Percentiles rank a stretch among this genome's conserved stretches.
Evolutionary conservation across 495 filamentous ascomycete species (phyloP).

Genomic region (Annulohypoxylon bovei): DNA sequence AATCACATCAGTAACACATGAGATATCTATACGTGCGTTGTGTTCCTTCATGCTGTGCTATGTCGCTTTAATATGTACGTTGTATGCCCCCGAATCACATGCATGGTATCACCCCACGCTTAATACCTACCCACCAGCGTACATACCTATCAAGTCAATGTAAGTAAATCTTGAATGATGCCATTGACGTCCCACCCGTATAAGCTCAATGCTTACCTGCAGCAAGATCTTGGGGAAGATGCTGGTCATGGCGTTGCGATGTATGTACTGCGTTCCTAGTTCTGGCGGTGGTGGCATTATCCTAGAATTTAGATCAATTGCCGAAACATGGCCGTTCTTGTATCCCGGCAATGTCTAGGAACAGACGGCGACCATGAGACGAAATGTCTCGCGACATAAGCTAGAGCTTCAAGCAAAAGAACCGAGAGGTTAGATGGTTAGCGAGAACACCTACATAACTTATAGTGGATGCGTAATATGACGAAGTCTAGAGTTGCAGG

Average conservation of each 20-base stretch:
- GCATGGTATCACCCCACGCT: conserved; percentile 4
- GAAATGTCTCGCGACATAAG: conserved; percentile 37
- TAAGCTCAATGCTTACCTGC: conserved; percentile 5
- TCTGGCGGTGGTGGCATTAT: neutral
- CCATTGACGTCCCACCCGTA: conserved; percentile 6
- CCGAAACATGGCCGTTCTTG: conserved; percentile 28
- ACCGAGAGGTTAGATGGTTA: conserved; percentile 3
- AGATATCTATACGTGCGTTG: neutral
- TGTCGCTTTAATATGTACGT: neutral
- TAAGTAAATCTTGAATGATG: neutral
- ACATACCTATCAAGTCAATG: neutral
- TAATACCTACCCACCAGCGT: neutral
- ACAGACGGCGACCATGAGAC: conserved; percentile 36
- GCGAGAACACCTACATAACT: conserved; percentile 17
- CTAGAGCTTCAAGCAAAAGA: neutral
- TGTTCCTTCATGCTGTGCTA: conserved; percentile 2
- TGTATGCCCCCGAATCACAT: conserved; percentile 6
- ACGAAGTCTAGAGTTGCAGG: conserved; percentile 9
- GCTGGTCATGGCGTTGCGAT: neutral
- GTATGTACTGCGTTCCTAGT: conserved; percentile 1
- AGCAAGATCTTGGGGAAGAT: neutral
- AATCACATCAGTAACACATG: neutral
- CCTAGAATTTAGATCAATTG: conserved; percentile 13
- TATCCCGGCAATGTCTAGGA: conserved; percentile 31
- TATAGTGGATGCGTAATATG: conserved; percentile 20